phyloP scores from a whole-genome alignment of 2,329 filamentous ascomycete species.

The Ceratocystis cubensis region DNA sequence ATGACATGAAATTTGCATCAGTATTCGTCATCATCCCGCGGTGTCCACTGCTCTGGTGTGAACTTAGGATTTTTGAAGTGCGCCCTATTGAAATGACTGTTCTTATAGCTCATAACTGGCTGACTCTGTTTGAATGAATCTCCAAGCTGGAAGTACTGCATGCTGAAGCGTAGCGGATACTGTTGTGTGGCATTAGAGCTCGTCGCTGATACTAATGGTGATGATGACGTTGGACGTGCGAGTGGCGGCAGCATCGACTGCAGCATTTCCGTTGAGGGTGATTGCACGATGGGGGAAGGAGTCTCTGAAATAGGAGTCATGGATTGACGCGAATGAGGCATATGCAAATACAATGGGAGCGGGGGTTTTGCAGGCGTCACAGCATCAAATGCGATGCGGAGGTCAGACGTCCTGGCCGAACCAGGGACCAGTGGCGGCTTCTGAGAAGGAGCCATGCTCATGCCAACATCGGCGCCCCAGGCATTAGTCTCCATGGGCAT shows the following conservation, averaged over 20 bases:
- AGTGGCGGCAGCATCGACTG: background rate
- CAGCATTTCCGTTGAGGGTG: constrained; percentile 12
- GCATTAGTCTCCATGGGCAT: constrained; percentile 22
- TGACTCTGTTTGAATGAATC: constrained; percentile 33
- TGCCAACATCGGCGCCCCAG: background rate
- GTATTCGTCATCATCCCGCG: constrained; percentile 29
- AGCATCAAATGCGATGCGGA: background rate
- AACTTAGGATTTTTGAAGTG: constrained; percentile 53
- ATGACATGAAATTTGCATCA: background rate
- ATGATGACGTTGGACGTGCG: constrained; percentile 7
- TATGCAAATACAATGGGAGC: background rate
- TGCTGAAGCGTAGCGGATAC: constrained; percentile 41
- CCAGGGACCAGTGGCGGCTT: background rate
- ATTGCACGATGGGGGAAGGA: constrained; percentile 6
- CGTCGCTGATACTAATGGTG: background rate
- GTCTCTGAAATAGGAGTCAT: constrained; percentile 9
- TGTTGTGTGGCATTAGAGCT: constrained; percentile 24
- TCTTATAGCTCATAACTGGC: constrained; percentile 47
- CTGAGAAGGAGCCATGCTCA: constrained; percentile 1
- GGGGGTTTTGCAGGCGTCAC: constrained; percentile 1
- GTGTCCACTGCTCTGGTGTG: constrained; percentile 35
- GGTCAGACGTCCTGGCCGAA: background rate
- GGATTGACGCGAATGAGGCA: constrained; percentile 7
- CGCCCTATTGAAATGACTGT: constrained; percentile 53
- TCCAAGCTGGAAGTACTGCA: constrained; percentile 39